Percentiles rank a stretch among this genome's conserved stretches.
These are phyloP conservation scores for Sugiyamaella neomexicana DNA, from an alignment of 1,139 yeast genomes.

Conservation along the genomic window DNA sequence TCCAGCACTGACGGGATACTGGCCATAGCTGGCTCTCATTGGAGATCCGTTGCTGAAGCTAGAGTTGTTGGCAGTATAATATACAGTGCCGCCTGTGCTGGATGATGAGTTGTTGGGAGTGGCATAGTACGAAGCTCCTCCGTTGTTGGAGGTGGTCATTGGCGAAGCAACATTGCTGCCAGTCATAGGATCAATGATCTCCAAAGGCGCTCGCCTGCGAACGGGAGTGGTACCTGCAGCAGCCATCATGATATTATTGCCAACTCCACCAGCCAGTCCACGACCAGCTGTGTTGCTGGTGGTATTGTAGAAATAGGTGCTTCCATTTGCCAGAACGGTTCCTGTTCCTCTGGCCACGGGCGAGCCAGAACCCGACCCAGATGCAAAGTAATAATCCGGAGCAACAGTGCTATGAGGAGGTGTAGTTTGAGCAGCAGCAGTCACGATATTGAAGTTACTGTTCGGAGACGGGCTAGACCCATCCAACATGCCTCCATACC, in stretches of 20 bases:
- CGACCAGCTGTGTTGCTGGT: background rate
- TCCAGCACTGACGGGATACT: constrained; percentile 13
- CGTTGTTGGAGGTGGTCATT: background rate
- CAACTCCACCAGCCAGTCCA: constrained; percentile 1
- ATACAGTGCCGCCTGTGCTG: constrained; percentile 3
- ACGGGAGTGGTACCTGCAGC: constrained; percentile 37
- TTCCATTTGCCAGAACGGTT: constrained; percentile 1
- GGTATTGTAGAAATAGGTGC: background rate
- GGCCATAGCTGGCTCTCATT: constrained; percentile 9
- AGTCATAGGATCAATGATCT: constrained; percentile 70
- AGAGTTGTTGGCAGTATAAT: constrained; percentile 8
- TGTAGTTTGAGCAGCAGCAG: constrained; percentile 20
- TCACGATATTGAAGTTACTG: constrained; percentile 14
- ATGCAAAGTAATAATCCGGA: constrained; percentile 24
- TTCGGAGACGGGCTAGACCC: constrained; percentile 17
- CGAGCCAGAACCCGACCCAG: constrained; percentile 20
- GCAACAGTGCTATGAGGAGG: constrained; percentile 23
- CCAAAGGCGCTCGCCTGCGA: constrained; percentile 50
- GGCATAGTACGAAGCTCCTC: constrained; percentile 3
- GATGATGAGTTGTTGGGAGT: background rate
- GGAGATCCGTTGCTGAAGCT: constrained; percentile 11
- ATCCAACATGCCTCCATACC: constrained; percentile 15
- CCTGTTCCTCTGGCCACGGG: constrained; percentile 8
- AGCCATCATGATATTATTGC: background rate
- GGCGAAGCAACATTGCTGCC: constrained; percentile 64